Percentiles rank a stretch among this genome's conserved stretches.
phyloP scores from a whole-genome alignment of 2,329 filamentous ascomycete species.

The Fusarium sp. region DNA sequence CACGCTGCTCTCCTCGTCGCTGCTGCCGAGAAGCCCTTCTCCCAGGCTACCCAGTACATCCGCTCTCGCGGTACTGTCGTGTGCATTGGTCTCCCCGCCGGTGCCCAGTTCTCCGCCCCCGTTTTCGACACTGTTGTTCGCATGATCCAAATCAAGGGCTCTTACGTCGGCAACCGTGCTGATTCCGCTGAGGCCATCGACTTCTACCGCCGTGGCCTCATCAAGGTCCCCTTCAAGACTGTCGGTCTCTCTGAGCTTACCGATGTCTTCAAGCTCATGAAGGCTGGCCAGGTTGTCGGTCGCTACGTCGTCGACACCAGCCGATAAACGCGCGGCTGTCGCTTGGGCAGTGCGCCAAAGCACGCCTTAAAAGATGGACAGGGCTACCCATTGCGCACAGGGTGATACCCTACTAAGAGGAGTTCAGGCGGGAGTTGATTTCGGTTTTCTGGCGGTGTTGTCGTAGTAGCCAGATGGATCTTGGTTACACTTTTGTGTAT shows the following conservation, averaged over 20 bases:
- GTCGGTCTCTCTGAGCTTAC: constrained; percentile 84
- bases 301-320: constrained; percentile 83
- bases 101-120: constrained; percentile 82
- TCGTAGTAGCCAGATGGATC: constrained; percentile 43
- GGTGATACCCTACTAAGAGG: constrained; percentile 44
- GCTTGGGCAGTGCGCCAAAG: constrained; percentile 28
- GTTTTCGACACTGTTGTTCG: constrained; percentile 90
- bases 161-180: constrained; percentile 92
- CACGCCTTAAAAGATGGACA: constrained; percentile 23
- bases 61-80: constrained; percentile 85
- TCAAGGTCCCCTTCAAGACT: constrained; percentile 89
- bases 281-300: constrained; percentile 78
- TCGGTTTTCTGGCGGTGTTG: constrained; percentile 44
- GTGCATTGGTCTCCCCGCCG: constrained; percentile 88
- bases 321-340: constrained; percentile 59
- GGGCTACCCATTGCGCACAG: constrained; percentile 41
- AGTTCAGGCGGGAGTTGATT: constrained; percentile 48
- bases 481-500: constrained; percentile 43
- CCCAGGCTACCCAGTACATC: constrained; percentile 91
- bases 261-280: constrained; percentile 82
- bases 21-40: constrained; percentile 91
- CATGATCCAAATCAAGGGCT: constrained; percentile 94
- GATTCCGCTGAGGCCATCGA: constrained; percentile 91
- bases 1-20: constrained; percentile 90
- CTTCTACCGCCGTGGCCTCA: constrained; percentile 85